Conservation (phyloP, 768 basidiomycete species). For the Exsudoporus frostii region DNA sequence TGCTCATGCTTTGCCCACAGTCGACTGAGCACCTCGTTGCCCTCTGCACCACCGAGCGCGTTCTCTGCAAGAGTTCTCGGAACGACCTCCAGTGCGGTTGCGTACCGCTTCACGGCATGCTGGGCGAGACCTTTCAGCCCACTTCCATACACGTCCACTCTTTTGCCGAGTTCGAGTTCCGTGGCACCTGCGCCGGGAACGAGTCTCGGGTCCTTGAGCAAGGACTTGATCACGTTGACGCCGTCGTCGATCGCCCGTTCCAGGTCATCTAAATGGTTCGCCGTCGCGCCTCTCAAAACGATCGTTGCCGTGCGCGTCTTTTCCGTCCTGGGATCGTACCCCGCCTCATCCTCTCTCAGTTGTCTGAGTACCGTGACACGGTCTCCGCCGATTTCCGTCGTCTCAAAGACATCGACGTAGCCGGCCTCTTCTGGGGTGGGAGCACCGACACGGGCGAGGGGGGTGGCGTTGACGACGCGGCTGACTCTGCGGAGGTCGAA, state of each 20-base stretch:
- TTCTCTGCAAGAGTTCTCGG: constrained; percentile 94
- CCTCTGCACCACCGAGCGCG: constrained; percentile 85
- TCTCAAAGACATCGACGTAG: constrained; percentile 90
- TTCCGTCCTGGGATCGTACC: constrained; percentile 57
- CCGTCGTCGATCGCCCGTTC: constrained; percentile 97
- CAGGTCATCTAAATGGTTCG: constrained; percentile 91
- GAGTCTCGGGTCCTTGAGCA: constrained; percentile 85
- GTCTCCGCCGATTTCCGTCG: constrained; percentile 94
- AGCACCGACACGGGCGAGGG: constrained; percentile 91
- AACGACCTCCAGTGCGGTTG: constrained; percentile 86
- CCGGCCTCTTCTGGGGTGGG: constrained; percentile 97
- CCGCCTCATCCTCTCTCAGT: constrained; percentile 60
- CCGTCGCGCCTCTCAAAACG: constrained; percentile 91
- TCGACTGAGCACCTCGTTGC: constrained; percentile 86
- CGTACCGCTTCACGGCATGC: constrained; percentile 90
- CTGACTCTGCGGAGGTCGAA: constrained; percentile 94
- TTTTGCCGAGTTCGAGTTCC: constrained; percentile 86
- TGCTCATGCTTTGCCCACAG: constrained; percentile 89
- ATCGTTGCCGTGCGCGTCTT: constrained; percentile 90
- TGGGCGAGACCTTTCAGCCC: constrained; percentile 89
- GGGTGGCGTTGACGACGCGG: constrained; percentile 94
- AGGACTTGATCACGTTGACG: constrained; percentile 89
- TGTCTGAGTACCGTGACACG: constrained; percentile 96
- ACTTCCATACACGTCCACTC: constrained; percentile 83
- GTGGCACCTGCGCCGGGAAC: constrained; percentile 94